A percentile compares a stretch with the other conserved stretches of the same genome.
phyloP scores from a whole-genome alignment of 495 filamentous ascomycete species.

The Lasiosphaeria miniovina region DNA sequence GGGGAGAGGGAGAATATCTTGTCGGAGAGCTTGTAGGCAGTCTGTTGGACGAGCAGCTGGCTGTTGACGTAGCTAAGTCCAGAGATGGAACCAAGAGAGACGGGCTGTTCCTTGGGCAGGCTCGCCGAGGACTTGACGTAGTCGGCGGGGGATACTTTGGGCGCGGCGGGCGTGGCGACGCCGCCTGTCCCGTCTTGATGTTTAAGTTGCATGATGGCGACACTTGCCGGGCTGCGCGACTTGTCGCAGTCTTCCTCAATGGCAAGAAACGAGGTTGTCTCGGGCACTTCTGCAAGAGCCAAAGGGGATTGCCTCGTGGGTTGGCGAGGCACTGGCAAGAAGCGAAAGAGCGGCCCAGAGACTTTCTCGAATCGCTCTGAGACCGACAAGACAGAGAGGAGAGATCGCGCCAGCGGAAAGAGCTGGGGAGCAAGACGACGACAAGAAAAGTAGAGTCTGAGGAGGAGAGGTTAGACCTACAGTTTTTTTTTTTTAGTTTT shows the following conservation, averaged over 20 bases:
- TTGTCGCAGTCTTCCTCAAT: conserved; percentile 10
- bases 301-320: conserved; percentile 15
- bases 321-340: conserved; percentile 19
- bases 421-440: conserved; percentile 1
- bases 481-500: neutral
- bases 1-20: conserved; percentile 97
- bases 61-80: conserved; percentile 90
- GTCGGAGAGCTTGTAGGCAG: conserved; percentile 88
- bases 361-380: conserved; percentile 24
- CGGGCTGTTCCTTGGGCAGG: conserved; percentile 60
- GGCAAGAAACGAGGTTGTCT: conserved; percentile 13
- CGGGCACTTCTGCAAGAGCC: conserved; percentile 21
- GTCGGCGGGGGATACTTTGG: conserved; percentile 20
- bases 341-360: conserved; percentile 17
- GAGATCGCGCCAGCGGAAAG: conserved; percentile 25
- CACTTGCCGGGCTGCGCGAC: conserved; percentile 6
- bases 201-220: conserved; percentile 26
- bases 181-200: conserved; percentile 24
- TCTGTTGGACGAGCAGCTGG: conserved; percentile 91
- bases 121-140: conserved; percentile 49
- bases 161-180: conserved; percentile 10
- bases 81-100: conserved; percentile 63
- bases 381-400: conserved; percentile 22
- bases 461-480: conserved; percentile 2
- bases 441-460: neutral